Conservation (phyloP, 202 grass and related monocot genomes). For the Cymbopogon flexuosus region DNA sequence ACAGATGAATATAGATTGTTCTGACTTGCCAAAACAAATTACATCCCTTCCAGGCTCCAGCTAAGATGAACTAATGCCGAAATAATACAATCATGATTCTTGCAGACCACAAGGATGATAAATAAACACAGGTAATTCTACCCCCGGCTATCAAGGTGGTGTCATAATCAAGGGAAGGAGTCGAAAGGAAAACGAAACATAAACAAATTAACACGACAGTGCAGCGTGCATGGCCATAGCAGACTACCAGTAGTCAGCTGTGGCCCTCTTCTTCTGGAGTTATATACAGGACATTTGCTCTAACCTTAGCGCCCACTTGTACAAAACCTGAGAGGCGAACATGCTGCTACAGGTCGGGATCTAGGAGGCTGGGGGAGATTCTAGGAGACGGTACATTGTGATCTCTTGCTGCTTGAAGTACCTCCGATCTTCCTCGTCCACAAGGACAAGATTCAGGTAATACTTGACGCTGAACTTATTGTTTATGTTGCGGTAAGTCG, state of each 20-base stretch:
- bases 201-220: background rate
- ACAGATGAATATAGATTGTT: background rate
- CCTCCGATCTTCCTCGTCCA: constrained; percentile 85
- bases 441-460: constrained; percentile 84
- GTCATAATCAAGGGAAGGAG: background rate
- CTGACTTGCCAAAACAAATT: background rate
- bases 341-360: background rate
- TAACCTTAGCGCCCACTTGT: constrained; percentile 16
- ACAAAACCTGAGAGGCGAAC: constrained; percentile 19
- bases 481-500: constrained; percentile 60
- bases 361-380: constrained; percentile 35
- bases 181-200: background rate
- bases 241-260: background rate
- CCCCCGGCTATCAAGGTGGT: background rate
- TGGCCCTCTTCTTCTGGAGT: constrained; percentile 17
- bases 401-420: constrained; percentile 98
- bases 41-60: background rate
- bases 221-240: background rate
- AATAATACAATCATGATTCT: background rate
- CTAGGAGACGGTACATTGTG: constrained; percentile 54
- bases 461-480: constrained; percentile 97
- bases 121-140: background rate
- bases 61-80: background rate
- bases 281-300: constrained; percentile 33
- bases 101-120: background rate